Percentiles rank a stretch among this genome's conserved stretches.
Conservation (phyloP, 1,284 basidiomycete genomes). For the Kalmanozyma brasiliensis region DNA sequence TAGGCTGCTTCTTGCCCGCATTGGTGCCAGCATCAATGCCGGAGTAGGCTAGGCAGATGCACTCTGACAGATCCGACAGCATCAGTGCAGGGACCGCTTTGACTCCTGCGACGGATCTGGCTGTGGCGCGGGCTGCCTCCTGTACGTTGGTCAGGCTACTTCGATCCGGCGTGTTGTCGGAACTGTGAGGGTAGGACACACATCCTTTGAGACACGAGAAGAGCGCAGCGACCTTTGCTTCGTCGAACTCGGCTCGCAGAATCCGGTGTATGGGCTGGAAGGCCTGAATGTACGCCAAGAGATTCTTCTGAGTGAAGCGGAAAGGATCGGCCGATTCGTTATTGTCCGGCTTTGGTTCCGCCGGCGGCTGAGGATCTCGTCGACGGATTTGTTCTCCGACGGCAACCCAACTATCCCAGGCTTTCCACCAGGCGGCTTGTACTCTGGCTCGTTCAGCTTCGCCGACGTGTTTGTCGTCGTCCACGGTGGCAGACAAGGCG, state of each 20-base stretch:
- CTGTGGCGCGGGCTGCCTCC: slow-evolving; percentile 77
- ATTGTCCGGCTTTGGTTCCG: neutral
- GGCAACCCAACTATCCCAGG: slow-evolving; percentile 33
- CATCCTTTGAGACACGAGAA: slow-evolving; percentile 83
- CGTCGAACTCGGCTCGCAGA: slow-evolving; percentile 62
- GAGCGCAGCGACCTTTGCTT: slow-evolving; percentile 75
- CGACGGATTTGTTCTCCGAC: slow-evolving; percentile 25
- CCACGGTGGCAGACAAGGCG: slow-evolving; percentile 66
- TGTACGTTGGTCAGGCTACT: slow-evolving; percentile 83
- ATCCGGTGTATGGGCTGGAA: slow-evolving; percentile 70
- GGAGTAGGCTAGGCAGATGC: slow-evolving; percentile 80
- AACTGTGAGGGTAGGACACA: slow-evolving; percentile 82
- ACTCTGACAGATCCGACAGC: slow-evolving; percentile 85
- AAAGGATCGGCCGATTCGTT: slow-evolving; percentile 10
- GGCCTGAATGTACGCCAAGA: slow-evolving; percentile 81
- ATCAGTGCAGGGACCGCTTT: slow-evolving; percentile 78
- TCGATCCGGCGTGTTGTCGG: slow-evolving; percentile 86
- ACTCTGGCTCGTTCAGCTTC: slow-evolving; percentile 12
- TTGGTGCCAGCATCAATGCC: slow-evolving; percentile 1
- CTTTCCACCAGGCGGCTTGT: slow-evolving; percentile 24
- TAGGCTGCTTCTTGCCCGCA: slow-evolving; percentile 72
- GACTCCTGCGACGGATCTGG: slow-evolving; percentile 74
- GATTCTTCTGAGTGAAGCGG: slow-evolving; percentile 85
- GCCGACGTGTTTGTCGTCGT: slow-evolving; percentile 4
- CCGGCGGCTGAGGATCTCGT: slow-evolving; percentile 3